Evolutionary conservation across 2,329 filamentous ascomycete genomes (phyloP).

Genomic region (Epichloe sylvatica): DNA sequence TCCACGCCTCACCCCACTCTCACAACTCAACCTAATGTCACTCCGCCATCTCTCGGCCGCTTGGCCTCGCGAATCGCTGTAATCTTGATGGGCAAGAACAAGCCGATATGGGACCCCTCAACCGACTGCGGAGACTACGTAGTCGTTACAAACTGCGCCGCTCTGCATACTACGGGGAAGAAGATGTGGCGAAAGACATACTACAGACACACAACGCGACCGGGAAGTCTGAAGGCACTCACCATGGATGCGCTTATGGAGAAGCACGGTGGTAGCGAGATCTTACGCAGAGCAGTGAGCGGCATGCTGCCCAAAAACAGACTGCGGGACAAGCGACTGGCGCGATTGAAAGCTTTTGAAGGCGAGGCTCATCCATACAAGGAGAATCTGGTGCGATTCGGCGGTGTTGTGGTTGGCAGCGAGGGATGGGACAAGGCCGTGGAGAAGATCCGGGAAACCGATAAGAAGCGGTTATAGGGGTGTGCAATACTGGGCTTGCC

Average conservation of each 20-base stretch:
- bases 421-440: constrained; percentile 40
- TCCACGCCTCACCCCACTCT: constrained; percentile 49
- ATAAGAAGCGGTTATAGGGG: constrained; percentile 35
- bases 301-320: constrained; percentile 98
- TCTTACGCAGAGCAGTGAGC: constrained; percentile 78
- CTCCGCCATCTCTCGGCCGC: constrained; percentile 71
- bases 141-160: constrained; percentile 77
- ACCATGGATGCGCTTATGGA: constrained; percentile 92
- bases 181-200: constrained; percentile 93
- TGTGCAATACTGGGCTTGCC: background rate
- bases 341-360: constrained; percentile 88
- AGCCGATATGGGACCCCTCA: constrained; percentile 92
- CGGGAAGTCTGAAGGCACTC: constrained; percentile 72
- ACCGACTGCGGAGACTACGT: constrained; percentile 99
- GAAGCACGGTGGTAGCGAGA: constrained; percentile 86
- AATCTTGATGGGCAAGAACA: constrained; percentile 95
- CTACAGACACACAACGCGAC: constrained; percentile 85
- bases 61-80: constrained; percentile 77
- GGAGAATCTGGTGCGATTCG: constrained; percentile 67
- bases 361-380: constrained; percentile 85
- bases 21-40: constrained; percentile 41
- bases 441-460: constrained; percentile 34
- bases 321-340: constrained; percentile 73
- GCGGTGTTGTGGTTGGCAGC: constrained; percentile 40
- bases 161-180: constrained; percentile 76